Percentiles rank a stretch among this genome's conserved stretches.
Evolutionary conservation across 2,329 filamentous ascomycete species (phyloP).

Genomic region (Botrytis medusae): DNA sequence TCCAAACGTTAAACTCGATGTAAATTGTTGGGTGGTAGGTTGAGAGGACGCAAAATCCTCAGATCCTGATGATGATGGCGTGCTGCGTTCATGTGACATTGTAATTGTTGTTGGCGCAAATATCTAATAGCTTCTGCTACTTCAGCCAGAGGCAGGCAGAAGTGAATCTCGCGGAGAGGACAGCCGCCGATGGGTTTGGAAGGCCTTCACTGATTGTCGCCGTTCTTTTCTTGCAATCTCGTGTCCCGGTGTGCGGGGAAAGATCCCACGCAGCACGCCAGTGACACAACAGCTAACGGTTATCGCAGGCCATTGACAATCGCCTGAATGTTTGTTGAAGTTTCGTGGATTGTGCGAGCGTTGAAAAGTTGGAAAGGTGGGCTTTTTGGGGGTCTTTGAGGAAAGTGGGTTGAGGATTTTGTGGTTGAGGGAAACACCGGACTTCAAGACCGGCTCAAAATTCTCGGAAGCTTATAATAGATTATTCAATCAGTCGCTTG

Average conservation of each 20-base stretch:
- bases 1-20: slow-evolving; percentile 25
- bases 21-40: slow-evolving; percentile 30
- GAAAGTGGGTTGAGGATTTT: slow-evolving; percentile 11
- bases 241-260: slow-evolving; percentile 58
- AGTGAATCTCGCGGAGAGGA: not conserved
- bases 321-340: slow-evolving; percentile 10
- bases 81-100: slow-evolving; percentile 48
- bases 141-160: slow-evolving; percentile 15
- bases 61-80: slow-evolving; percentile 39
- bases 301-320: slow-evolving; percentile 57
- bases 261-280: slow-evolving; percentile 58
- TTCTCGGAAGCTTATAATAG: slow-evolving; percentile 11
- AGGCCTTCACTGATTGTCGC: slow-evolving; percentile 26
- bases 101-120: slow-evolving; percentile 41
- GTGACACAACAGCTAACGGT: slow-evolving; percentile 53
- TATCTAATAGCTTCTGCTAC: slow-evolving; percentile 41
- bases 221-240: slow-evolving; percentile 36
- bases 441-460: slow-evolving; percentile 5
- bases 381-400: slow-evolving; percentile 10
- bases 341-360: not conserved
- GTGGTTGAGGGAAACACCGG: slow-evolving; percentile 6
- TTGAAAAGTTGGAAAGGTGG: slow-evolving; percentile 13
- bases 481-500: slow-evolving; percentile 8
- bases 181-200: not conserved
- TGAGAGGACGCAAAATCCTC: slow-evolving; percentile 34